Base-by-base conservation (phyloP, 176 grass and related monocot genomes). In the Oropetium thomaeum region DNA sequence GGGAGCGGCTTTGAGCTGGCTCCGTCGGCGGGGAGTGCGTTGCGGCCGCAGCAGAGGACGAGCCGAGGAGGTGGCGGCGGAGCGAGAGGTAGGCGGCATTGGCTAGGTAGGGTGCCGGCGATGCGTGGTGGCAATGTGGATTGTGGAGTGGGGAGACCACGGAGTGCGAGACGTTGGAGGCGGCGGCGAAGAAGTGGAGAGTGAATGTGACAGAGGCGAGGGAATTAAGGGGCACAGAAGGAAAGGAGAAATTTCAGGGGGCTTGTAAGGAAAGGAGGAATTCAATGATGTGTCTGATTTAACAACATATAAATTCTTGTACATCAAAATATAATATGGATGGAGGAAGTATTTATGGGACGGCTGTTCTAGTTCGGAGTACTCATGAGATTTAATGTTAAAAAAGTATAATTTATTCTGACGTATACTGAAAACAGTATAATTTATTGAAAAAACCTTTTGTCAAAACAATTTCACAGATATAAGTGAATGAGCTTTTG, bases 41-140 rank as follows among this genome's bases (percentile, higher is more conserved):
- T n/a, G 63, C 14, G 27, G 19, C 39, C 53, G 22, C 22, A 22
- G 48, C 48, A 52, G 15, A 16, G 44, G 53, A 27, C 39, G 28
- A 8, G 78, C 27, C 20, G 28, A 1, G 83, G 33, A 14, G 35
- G 44, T 6, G 10, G 60, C 48, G 30, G 71, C 35, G 28, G 71
- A 12, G 71, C 64, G 84, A 4, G 62, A 32, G 29, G 57, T 20
- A 8, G 45, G 84, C 58, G 78, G 84, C 84, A 87, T 81, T 81
- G 84, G 14, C 34, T 8, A 0, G 67, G 23, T 63, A 81, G 84
- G 57, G 57, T 45, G 70, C 37, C 57, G 65, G 78, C 71, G 69
- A 76, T 9, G 35, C 17, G 54, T 10, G 15, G 23, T 29, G n/a
- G 32, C 8, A n/a, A n/a, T n/a, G n/a, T n/a, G n/a, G n/a, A n/a